Evolutionary conservation across 257 asterid species (phyloP).

Genomic region (Striga asiatica): DNA sequence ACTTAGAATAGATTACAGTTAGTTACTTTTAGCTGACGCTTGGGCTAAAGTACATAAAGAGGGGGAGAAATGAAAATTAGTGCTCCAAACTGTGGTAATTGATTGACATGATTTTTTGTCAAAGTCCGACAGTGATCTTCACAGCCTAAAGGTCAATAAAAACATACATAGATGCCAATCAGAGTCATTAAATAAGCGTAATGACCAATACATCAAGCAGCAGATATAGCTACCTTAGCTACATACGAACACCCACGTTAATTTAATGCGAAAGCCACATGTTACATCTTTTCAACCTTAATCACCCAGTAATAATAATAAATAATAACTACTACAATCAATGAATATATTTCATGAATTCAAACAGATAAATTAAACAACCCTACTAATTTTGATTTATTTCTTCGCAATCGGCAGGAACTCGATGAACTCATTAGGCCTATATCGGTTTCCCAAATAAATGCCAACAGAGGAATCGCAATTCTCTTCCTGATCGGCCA

Average conservation of each 20-base stretch:
- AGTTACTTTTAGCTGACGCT: no score
- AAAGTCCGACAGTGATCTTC: no score
- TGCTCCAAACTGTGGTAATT: no score
- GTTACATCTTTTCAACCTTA: slow-evolving; percentile 1
- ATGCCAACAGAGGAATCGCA: not conserved
- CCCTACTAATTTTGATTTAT: no score
- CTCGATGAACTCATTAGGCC: slow-evolving; percentile 34
- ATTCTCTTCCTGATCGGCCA: not conserved
- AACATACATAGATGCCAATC: not conserved
- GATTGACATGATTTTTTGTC: no score
- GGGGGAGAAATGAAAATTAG: no score
- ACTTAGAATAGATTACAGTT: no score
- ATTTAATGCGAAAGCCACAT: not conserved
- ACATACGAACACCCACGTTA: slow-evolving; percentile 7
- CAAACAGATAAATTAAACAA: not conserved
- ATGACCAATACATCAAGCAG: not conserved
- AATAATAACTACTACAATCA: not conserved
- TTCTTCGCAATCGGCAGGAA: slow-evolving; percentile 37
- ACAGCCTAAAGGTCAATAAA: no score
- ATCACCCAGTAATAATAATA: not conserved
- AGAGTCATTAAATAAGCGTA: not conserved
- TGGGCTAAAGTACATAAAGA: no score
- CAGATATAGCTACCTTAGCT: no score
- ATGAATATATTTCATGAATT: not conserved
- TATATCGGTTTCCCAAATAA: not conserved